Conservation (phyloP, 495 filamentous ascomycete species). For the Delitschia confertaspora region DNA sequence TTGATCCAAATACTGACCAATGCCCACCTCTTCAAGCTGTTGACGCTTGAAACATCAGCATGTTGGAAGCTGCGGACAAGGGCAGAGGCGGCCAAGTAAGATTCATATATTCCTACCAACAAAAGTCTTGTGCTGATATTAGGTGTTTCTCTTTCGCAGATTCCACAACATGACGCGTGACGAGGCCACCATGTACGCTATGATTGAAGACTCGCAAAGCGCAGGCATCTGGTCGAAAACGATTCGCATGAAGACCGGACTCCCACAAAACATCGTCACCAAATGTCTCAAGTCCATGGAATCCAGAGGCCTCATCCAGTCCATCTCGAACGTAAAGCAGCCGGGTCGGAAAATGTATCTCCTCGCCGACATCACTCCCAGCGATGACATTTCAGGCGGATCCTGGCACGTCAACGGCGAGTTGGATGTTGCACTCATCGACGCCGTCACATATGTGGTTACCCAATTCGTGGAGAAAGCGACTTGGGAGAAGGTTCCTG, state of each 20-base stretch:
- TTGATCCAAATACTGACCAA: constrained; percentile 17
- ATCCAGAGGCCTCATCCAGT: constrained; percentile 77
- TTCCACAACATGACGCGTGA: constrained; percentile 39
- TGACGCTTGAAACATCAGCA: constrained; percentile 20
- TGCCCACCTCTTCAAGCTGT: constrained; percentile 19
- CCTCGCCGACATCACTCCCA: constrained; percentile 58
- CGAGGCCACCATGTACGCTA: constrained; percentile 71
- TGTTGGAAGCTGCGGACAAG: constrained; percentile 24
- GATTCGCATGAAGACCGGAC: constrained; percentile 62
- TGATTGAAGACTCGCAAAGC: constrained; percentile 69
- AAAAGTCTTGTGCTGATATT: neutral
- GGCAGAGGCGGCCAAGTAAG: constrained; percentile 27
- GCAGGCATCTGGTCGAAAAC: constrained; percentile 84
- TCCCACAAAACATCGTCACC: constrained; percentile 69
- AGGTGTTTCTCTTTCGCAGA: constrained; percentile 6
- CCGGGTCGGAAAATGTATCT: constrained; percentile 59
- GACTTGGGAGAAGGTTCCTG: constrained; percentile 50
- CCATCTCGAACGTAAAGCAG: constrained; percentile 52
- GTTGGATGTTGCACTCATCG: constrained; percentile 79
- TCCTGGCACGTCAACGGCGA: constrained; percentile 87
- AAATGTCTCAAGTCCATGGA: constrained; percentile 71
- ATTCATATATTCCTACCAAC: neutral
- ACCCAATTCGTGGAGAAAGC: constrained; percentile 59
- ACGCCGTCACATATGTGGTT: constrained; percentile 56
- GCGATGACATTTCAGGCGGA: constrained; percentile 82